These are phyloP conservation scores for Mycogone perniciosa DNA, from an alignment of 2,329 filamentous ascomycete species.

Conservation along the genomic window DNA sequence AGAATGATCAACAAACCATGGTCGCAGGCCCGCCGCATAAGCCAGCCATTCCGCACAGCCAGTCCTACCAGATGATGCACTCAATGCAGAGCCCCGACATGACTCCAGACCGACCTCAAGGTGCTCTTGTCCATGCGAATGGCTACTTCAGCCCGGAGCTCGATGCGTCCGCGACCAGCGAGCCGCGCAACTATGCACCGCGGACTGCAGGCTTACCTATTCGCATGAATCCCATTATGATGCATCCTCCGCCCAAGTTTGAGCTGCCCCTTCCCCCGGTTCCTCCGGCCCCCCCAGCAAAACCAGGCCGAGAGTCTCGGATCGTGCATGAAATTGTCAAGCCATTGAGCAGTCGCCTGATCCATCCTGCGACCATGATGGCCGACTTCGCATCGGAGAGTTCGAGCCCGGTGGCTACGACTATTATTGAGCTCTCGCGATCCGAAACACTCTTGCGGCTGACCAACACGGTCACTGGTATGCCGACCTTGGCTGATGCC, in stretches of 20 bases:
- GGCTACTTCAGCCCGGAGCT: conserved; percentile 12
- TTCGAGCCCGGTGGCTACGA: background rate
- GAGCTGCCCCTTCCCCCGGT: conserved; percentile 15
- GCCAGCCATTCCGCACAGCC: conserved; percentile 12
- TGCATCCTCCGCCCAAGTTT: conserved; percentile 34
- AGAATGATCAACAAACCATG: background rate
- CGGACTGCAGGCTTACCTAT: conserved; percentile 23
- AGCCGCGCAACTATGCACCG: conserved; percentile 38
- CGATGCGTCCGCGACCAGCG: conserved; percentile 20
- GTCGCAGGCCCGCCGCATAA: background rate
- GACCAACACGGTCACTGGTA: conserved; percentile 25
- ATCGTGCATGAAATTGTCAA: conserved; percentile 5
- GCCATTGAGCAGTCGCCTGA: background rate
- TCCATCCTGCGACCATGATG: background rate
- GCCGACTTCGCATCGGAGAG: conserved; percentile 1
- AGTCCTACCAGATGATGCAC: conserved; percentile 11
- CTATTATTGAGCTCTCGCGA: conserved; percentile 16
- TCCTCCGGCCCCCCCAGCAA: background rate
- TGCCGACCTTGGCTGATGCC: conserved; percentile 30
- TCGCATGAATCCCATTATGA: conserved; percentile 8
- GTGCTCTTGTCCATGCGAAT: background rate
- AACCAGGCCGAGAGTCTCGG: background rate
- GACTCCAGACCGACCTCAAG: background rate
- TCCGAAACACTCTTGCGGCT: conserved; percentile 35
- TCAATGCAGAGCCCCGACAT: conserved; percentile 1